Base-by-base conservation (phyloP, 345 rosid genomes). In the Ceriops decandra region DNA sequence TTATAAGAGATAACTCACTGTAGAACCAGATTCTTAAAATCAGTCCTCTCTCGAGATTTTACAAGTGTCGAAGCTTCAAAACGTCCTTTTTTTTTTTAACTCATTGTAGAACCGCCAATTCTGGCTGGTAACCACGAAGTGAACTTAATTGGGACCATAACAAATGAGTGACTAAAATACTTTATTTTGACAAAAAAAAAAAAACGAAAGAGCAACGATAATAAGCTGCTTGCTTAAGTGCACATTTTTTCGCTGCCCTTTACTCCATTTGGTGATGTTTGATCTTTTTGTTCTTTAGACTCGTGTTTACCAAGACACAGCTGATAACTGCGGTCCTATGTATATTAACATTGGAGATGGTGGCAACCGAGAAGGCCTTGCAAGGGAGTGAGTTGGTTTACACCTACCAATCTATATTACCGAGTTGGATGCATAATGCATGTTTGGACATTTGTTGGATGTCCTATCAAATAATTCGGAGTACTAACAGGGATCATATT, bases 321-420 rank as follows among this genome's bases (percentile, higher is more conserved):
- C 85, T 3, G 71, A 90, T 56, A 69, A 75, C 52, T 93, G 97
- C 56, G 92, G 80, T 2, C 86, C 95, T 6, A 72, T 86, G 47
- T 76, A 90, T 60, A 82, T 93, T 49, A 93, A 82, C 56, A 78
- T 88, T 15, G 97, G 97, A 1, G 95, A 85, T 57, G 98, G 98
- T 5, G 97, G 95, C 38, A 88, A 93, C 74, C 73, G 72, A 1
- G 97, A 93, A 80, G 97, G 97, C 22, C 89, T 87, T 30, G 95
- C 93, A 13, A 71, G 15, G 6, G 27, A 70, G 91, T 89, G 72
- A 80, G 86, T 66, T 46, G 9, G 4, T 52, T 28, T 26, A 42
- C 49, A 13, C 49, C 16, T 42, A 15, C 58, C 30, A 54, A 7
- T 22, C 5, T 54, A 54, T 22, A 54, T 22, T 54, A 54, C 11